Evolutionary conservation across 164 flowering plant species (phyloP).

Genomic region (Magnolia officinalis): DNA sequence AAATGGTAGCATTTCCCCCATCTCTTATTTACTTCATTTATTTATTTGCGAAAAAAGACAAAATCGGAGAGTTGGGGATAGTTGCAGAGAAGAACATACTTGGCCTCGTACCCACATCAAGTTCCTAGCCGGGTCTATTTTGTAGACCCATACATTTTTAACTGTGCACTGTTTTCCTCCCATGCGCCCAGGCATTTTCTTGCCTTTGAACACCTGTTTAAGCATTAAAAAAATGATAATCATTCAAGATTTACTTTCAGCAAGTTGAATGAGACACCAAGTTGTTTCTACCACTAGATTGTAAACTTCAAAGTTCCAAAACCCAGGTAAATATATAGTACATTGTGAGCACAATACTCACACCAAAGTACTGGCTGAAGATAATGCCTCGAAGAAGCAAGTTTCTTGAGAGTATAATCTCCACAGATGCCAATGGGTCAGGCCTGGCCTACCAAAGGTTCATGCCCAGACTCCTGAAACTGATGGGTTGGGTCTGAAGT

Average conservation of each 20-base stretch:
- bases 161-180: constrained; percentile 78
- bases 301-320: neutral
- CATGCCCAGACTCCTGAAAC: too few relatives aligned
- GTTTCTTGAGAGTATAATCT: too few relatives aligned
- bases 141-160: constrained; percentile 90
- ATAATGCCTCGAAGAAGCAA: too few relatives aligned
- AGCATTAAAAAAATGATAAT: constrained; percentile 1
- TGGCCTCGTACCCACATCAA: constrained; percentile 94
- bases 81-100: constrained; percentile 34
- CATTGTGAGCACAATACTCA: neutral
- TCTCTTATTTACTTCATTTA: too few relatives aligned
- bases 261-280: neutral
- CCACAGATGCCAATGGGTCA: too few relatives aligned
- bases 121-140: constrained; percentile 81
- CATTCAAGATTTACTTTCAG: neutral
- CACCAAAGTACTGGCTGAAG: neutral
- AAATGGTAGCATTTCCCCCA: neutral
- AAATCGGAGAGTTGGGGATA: neutral
- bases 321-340: neutral
- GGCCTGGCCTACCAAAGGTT: too few relatives aligned
- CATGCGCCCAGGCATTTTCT: constrained; percentile 97
- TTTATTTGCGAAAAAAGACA: neutral
- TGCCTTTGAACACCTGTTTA: constrained; percentile 76
- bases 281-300: neutral
- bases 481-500: too few relatives aligned